Percentiles rank a stretch among this genome's conserved stretches.
phyloP scores from a whole-genome alignment of 352 stramenopile genomes.

The Phytophthora tentaculata region DNA sequence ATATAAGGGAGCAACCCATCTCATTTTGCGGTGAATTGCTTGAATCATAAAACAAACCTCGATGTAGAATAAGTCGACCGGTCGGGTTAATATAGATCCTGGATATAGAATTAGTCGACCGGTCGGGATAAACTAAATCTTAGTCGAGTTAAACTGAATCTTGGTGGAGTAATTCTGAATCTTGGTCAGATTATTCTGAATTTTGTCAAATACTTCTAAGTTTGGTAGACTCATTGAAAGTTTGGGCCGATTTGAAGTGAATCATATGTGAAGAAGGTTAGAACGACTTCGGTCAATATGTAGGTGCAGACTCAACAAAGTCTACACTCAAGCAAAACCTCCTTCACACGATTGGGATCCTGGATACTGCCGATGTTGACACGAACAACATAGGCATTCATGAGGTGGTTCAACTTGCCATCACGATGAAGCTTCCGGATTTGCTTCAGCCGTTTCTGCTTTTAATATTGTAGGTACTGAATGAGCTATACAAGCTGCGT shows the following conservation, averaged over 20 bases:
- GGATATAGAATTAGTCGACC: neutral
- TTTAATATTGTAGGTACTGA: neutral
- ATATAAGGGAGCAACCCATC: neutral
- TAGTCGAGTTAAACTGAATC: neutral
- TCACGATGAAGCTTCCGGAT: neutral
- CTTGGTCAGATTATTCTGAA: neutral
- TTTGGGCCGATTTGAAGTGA: neutral
- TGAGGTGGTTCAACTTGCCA: neutral
- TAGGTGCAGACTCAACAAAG: neutral
- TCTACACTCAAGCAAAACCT: neutral
- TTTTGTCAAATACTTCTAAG: neutral
- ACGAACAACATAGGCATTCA: neutral
- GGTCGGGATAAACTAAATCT: neutral
- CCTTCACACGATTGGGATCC: neutral
- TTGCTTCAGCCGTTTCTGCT: neutral
- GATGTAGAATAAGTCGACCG: neutral
- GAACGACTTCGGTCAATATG: neutral
- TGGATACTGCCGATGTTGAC: neutral
- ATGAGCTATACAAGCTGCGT: neutral
- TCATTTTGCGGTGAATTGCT: neutral
- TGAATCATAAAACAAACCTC: neutral
- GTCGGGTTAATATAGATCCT: neutral
- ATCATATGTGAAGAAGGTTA: neutral
- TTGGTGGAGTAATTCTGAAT: neutral
- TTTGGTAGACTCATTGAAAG: neutral